These are phyloP conservation scores for Neoboletus subvelutipes DNA, from an alignment of 768 basidiomycete genomes.

Conservation along the genomic window DNA sequence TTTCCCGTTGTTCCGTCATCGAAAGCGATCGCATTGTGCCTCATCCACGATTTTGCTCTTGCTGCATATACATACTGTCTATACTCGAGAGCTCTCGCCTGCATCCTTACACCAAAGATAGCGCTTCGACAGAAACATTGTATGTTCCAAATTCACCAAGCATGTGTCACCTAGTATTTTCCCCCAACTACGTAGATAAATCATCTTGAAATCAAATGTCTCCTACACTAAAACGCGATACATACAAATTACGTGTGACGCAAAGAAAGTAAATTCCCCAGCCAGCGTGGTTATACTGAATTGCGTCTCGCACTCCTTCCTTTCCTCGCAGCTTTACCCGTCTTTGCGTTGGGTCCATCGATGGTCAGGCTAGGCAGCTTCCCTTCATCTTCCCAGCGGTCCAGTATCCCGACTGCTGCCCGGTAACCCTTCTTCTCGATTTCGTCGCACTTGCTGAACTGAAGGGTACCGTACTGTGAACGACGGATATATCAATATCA, in stretches of 20 bases:
- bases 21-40: conserved; percentile 10
- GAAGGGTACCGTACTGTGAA: conserved; percentile 84
- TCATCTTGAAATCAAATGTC: conserved; percentile 13
- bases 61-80: conserved; percentile 21
- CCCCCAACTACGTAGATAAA: conserved; percentile 18
- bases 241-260: neutral
- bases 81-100: neutral
- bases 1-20: conserved; percentile 9
- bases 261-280: neutral
- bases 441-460: conserved; percentile 88
- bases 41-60: conserved; percentile 9
- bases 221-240: neutral
- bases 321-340: conserved; percentile 52
- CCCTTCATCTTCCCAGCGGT: conserved; percentile 81
- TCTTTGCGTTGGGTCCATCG: conserved; percentile 48
- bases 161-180: conserved; percentile 17
- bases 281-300: conserved; percentile 43
- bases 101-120: conserved; percentile 19
- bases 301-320: conserved; percentile 78
- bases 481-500: neutral
- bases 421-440: conserved; percentile 80
- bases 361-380: conserved; percentile 74
- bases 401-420: conserved; percentile 68
- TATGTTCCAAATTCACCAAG: conserved; percentile 12
- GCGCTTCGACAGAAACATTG: conserved; percentile 22